Evolutionary conservation across 345 rosid species (phyloP).

Genomic region (Stellera chamaejasme): DNA sequence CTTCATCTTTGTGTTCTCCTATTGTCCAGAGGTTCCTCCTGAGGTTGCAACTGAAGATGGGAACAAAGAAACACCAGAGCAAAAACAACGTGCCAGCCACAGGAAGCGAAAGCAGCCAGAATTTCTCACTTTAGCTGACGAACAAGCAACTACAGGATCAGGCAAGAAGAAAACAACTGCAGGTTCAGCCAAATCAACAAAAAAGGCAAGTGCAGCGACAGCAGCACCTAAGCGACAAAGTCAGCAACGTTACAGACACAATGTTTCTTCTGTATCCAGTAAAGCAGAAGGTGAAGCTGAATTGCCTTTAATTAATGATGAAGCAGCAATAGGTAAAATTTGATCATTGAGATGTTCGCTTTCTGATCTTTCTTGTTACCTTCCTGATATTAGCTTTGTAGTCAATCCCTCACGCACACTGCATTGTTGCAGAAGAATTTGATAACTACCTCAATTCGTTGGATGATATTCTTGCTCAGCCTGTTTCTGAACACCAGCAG

Average conservation of each 20-base stretch:
- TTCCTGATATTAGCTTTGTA: slow-evolving; percentile 25
- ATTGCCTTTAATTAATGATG: slow-evolving; percentile 12
- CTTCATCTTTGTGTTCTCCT: slow-evolving; percentile 2
- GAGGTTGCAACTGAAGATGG: slow-evolving; percentile 14
- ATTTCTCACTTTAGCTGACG: too few relatives aligned
- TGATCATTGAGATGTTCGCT: slow-evolving; percentile 6
- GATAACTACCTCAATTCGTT: slow-evolving; percentile 54
- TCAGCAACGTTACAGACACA: slow-evolving; percentile 21
- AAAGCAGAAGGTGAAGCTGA: slow-evolving; percentile 17
- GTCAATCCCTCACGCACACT: neutral
- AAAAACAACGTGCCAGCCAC: slow-evolving; percentile 11
- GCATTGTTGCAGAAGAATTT: slow-evolving; percentile 40
- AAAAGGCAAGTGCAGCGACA: slow-evolving; percentile 12
- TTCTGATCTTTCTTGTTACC: slow-evolving; percentile 21
- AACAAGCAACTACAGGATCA: too few relatives aligned
- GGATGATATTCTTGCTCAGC: slow-evolving; percentile 47
- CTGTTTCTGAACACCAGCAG: slow-evolving; percentile 18
- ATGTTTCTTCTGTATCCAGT: neutral
- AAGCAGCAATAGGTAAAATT: neutral
- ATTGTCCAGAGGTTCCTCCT: slow-evolving; percentile 14
- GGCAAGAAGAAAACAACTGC: too few relatives aligned
- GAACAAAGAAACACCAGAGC: slow-evolving; percentile 16
- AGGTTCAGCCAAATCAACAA: too few relatives aligned
- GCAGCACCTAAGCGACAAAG: slow-evolving; percentile 20
- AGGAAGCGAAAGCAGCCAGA: slow-evolving; percentile 28